Evolutionary conservation across 768 basidiomycete genomes (phyloP), one percentile per base, ranked within the genome.

Genomic region (Psilocybe cubensis): DNA sequence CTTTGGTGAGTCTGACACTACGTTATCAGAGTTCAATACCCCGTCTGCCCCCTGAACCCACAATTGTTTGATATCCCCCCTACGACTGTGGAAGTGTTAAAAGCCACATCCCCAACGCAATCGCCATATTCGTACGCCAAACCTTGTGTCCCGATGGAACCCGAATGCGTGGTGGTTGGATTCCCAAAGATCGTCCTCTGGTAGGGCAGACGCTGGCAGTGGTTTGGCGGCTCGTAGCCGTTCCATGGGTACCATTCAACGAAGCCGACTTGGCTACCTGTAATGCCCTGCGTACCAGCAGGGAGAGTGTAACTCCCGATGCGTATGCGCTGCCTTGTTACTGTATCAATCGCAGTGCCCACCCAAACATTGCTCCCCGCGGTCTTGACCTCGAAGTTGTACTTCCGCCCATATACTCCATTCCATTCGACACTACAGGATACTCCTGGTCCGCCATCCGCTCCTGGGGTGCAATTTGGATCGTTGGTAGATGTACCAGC

Each of bases 221-320:
- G 41, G 21, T 54, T 44, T 1, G 52, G 41, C 7, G 51, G 51
- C 41, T 41, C 18, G 14, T 28, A 12, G 10, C 27, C 18, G 21
- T 54, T 54, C 42, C 52, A 54, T 4, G 52, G 52, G 43, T 54
- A 54, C 41, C 43, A 54, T n/a, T 54, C 52, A 12, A 46, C 42
- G 27, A 54, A 54, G 12, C 42, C 52, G 12, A 10, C 28, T 21
- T 54, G 52, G 18, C 1, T 18, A n/a, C 23, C 31, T 24, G 3
- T 3, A 3, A 46, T 46, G 2, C 27, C 43, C 28, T 33, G 17
- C 24, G 52, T 31, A 9, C 42, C 43, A 1, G 41, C 20, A 4
- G 52, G 52, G 43, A 54, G 52, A 9, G 27, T 45, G 29, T 20
- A 54, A 12, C 42, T 29, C 7, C 52, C 52, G 14, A 54, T 54